phyloP scores from a whole-genome alignment of 225 moss, liverwort and hornwort species.

The Anthoceros angustus region DNA sequence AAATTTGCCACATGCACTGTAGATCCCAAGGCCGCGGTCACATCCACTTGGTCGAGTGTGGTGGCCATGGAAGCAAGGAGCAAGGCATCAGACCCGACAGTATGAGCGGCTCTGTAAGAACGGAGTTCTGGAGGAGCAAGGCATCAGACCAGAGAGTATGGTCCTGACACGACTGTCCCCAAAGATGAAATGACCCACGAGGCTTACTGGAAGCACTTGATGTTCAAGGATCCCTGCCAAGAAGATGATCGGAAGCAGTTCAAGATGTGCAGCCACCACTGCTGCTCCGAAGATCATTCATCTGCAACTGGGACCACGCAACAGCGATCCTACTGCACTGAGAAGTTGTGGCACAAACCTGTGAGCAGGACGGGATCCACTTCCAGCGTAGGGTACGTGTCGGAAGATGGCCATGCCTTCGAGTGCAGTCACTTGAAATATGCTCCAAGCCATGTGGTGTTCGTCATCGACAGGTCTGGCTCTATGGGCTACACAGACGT shows the following conservation, averaged over 20 bases:
- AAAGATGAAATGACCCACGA: no score
- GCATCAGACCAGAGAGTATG: no score
- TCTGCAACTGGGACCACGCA: not conserved
- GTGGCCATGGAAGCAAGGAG: conserved; percentile 16
- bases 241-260: conserved; percentile 14
- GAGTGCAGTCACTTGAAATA: conserved; percentile 23
- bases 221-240: conserved; percentile 23
- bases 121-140: conserved; percentile 10
- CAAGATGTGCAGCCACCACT: conserved; percentile 15
- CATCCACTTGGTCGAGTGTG: no score
- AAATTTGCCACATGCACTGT: no score
- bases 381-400: conserved; percentile 15
- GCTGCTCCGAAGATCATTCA: conserved; percentile 15
- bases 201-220: conserved; percentile 20
- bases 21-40: no score
- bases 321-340: conserved; percentile 11
- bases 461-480: conserved; percentile 24
- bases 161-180: no score
- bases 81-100: conserved; percentile 13
- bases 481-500: conserved; percentile 11
- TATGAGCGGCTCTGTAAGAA: not conserved
- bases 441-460: conserved; percentile 18
- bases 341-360: conserved; percentile 21
- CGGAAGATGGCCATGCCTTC: conserved; percentile 26
- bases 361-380: not conserved